A percentile compares a stretch with the other conserved stretches of the same genome.
Conservation (phyloP, 768 basidiomycete species). For the Guyanaporus albipodus region DNA sequence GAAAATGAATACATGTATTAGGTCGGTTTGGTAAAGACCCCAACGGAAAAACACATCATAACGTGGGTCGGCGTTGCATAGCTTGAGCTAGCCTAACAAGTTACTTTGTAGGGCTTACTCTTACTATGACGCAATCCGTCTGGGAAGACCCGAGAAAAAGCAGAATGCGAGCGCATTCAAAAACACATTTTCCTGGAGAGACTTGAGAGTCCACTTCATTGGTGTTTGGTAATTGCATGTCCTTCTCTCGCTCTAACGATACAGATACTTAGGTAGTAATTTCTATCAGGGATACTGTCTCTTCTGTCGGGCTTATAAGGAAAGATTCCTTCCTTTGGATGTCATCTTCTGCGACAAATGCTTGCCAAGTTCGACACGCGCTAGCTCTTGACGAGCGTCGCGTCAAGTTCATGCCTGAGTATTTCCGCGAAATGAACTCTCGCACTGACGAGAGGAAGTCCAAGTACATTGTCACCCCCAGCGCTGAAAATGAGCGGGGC, state of each 20-base stretch:
- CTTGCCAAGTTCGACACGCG: conserved; percentile 5
- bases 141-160: conserved; percentile 3
- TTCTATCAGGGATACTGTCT: conserved; percentile 4
- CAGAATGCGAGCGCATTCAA: conserved; percentile 32
- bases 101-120: conserved; percentile 6
- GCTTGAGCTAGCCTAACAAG: no score
- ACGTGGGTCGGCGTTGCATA: conserved; percentile 6
- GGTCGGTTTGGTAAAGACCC: conserved; percentile 4
- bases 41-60: conserved; percentile 16
- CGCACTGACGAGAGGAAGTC: conserved; percentile 8
- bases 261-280: not conserved
- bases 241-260: no score
- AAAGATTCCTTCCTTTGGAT: not conserved
- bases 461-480: conserved; percentile 6
- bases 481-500: no score
- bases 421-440: conserved; percentile 21
- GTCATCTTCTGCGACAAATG: not conserved
- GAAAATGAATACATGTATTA: not conserved
- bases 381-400: conserved; percentile 7
- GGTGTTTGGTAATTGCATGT: not conserved
- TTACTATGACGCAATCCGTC: conserved; percentile 2
- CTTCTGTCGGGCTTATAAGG: conserved; percentile 1
- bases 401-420: conserved; percentile 8
- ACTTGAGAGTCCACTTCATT: not conserved
- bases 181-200: conserved; percentile 29